Conservation (phyloP, 1,284 basidiomycete species). For the Ganoderma resinaceum region DNA sequence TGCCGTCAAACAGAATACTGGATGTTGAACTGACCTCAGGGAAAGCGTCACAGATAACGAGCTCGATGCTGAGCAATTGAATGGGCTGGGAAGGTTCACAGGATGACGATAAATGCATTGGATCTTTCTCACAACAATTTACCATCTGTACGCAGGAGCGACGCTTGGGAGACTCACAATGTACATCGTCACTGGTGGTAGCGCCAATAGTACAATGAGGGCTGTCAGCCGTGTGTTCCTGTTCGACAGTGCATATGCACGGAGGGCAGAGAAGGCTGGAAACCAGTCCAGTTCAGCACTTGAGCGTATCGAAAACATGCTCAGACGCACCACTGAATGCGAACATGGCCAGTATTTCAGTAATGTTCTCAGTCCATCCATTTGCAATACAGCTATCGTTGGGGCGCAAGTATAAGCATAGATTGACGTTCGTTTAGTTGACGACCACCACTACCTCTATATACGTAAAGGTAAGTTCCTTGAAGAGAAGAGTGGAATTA, state of each 20-base stretch:
- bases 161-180: neutral
- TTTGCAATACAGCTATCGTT: neutral
- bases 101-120: neutral
- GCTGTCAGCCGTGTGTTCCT: neutral
- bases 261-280: conserved; percentile 3
- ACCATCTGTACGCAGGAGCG: neutral
- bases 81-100: neutral
- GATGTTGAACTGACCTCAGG: neutral
- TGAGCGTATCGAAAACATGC: neutral
- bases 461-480: neutral
- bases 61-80: neutral
- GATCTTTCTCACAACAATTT: no score
- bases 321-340: neutral
- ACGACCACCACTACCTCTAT: neutral
- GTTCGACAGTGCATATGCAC: neutral
- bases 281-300: neutral
- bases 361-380: neutral
- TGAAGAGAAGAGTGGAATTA: neutral
- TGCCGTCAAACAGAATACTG: neutral
- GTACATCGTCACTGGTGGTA: neutral
- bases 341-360: neutral
- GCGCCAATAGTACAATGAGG: neutral
- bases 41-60: neutral
- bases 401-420: neutral
- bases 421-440: neutral